A percentile compares a stretch with the other conserved stretches of the same genome.
phyloP scores from a whole-genome alignment of 768 basidiomycete species.

The Boletellus sp. region DNA sequence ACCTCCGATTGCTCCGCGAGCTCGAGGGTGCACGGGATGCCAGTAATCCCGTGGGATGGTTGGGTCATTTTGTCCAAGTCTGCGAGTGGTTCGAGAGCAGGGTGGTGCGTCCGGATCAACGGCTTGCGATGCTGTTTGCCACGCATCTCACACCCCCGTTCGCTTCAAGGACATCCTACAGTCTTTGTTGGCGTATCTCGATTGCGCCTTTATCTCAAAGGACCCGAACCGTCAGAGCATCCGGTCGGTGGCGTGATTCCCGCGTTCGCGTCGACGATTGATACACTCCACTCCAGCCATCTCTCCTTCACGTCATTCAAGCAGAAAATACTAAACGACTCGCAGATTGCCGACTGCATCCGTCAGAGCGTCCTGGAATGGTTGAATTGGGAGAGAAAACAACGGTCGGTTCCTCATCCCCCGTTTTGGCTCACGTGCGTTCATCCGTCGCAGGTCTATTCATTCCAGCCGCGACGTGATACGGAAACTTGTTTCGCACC shows the following conservation, averaged over 20 bases:
- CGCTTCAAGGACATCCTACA: constrained; percentile 48
- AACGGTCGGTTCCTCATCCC: constrained; percentile 25
- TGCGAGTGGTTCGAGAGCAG: constrained; percentile 64
- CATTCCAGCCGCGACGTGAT: constrained; percentile 43
- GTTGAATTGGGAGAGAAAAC: constrained; percentile 52
- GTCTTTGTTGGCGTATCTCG: constrained; percentile 67
- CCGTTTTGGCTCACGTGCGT: not conserved
- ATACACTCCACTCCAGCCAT: constrained; percentile 33
- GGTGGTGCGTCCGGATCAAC: constrained; percentile 45
- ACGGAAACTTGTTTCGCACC: constrained; percentile 49
- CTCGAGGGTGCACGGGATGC: constrained; percentile 28
- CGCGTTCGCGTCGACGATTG: not conserved
- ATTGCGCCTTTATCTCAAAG: constrained; percentile 57
- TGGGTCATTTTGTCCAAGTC: constrained; percentile 49
- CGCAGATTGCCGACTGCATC: constrained; percentile 41
- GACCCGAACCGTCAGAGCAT: constrained; percentile 39
- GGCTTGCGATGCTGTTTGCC: not conserved
- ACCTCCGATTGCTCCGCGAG: constrained; percentile 36
- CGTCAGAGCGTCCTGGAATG: constrained; percentile 46
- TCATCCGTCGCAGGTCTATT: constrained; percentile 28
- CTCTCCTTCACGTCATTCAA: constrained; percentile 57
- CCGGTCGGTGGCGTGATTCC: constrained; percentile 35
- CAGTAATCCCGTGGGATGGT: constrained; percentile 46
- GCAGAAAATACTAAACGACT: constrained; percentile 47
- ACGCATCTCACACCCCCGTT: not conserved